Conservation (phyloP, 768 basidiomycete species). For the Rhizopogon rudus region DNA sequence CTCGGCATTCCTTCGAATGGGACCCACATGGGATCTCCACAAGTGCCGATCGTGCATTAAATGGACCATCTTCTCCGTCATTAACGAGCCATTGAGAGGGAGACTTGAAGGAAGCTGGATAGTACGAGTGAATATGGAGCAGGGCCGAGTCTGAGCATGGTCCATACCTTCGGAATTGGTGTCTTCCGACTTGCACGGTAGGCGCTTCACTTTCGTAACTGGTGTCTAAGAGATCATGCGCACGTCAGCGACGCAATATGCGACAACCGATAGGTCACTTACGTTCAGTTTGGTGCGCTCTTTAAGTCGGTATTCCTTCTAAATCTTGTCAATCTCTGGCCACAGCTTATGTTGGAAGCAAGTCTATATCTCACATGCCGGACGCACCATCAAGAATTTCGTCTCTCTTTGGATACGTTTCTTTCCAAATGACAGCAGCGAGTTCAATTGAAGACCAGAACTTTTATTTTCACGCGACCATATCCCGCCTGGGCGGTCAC, state of each 20-base stretch:
- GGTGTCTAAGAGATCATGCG: constrained; percentile 17
- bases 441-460: constrained; percentile 47
- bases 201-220: constrained; percentile 33
- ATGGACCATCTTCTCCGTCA: constrained; percentile 39
- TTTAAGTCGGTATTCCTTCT: constrained; percentile 47
- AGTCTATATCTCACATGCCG: too few relatives aligned
- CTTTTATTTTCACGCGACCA: constrained; percentile 51
- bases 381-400: constrained; percentile 41
- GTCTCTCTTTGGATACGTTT: constrained; percentile 41
- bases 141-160: background rate
- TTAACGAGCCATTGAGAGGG: constrained; percentile 43
- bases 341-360: too few relatives aligned
- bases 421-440: constrained; percentile 36
- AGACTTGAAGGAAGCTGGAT: constrained; percentile 12
- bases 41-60: constrained; percentile 47
- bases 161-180: background rate
- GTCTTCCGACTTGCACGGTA: constrained; percentile 11
- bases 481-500: constrained; percentile 36
- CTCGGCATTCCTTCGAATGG: constrained; percentile 40
- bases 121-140: background rate
- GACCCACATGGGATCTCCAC: constrained; percentile 42
- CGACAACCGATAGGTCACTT: background rate
- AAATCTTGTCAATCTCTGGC: constrained; percentile 36
- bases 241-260: too few relatives aligned
- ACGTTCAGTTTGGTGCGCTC: constrained; percentile 40